Evolutionary conservation across 768 basidiomycete species (phyloP), one percentile per base, ranked within the genome.

Genomic region (Paxillus involutus): DNA sequence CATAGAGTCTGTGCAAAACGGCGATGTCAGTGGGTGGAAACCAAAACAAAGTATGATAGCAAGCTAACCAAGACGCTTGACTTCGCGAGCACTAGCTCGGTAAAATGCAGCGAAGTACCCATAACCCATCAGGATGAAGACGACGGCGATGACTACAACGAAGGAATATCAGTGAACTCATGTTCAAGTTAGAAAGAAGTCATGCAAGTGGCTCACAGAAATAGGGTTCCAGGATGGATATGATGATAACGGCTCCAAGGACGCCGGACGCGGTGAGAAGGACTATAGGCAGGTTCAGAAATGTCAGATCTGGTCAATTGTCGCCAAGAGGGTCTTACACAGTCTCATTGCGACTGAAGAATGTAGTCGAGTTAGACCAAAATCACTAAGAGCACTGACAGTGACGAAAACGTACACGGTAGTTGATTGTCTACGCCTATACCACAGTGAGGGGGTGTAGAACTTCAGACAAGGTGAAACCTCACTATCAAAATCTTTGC

Each of bases 51-150:
- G 19, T 16, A 19, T 17, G 17, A 39, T 9, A 36, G 26, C n/a
- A 40, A 32, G 57, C 68, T 42, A 37, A 74, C 75, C 75, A 14
- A 80, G 62, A 4, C 80, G 73, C 63, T 91, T 92, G 63, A 91
- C 73, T 66, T 91, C 89, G 47, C 88, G 74, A 0, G 89, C 84
- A 56, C 85, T 85, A 4, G 80, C 77, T 26, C 85, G 75, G 68
- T 91, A 94, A 73, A 84, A 91, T 0, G 74, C 72, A 3, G 84
- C 83, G 52, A 85, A 83, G 64, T 86, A 83, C 48, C 69, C 76
- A 67, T 91, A 92, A 5, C 82, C 79, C n/a, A 84, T 54, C 1
- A 75, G 68, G 44, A 90, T 79, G 17, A 77, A 72, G 33, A 79
- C 60, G 0, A 76, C 82, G 0, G 78, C 81, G 39, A 85, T 77